These are phyloP conservation scores for Colletotrichum liriopes DNA, from an alignment of 2,329 filamentous ascomycete species.

Conservation along the genomic window DNA sequence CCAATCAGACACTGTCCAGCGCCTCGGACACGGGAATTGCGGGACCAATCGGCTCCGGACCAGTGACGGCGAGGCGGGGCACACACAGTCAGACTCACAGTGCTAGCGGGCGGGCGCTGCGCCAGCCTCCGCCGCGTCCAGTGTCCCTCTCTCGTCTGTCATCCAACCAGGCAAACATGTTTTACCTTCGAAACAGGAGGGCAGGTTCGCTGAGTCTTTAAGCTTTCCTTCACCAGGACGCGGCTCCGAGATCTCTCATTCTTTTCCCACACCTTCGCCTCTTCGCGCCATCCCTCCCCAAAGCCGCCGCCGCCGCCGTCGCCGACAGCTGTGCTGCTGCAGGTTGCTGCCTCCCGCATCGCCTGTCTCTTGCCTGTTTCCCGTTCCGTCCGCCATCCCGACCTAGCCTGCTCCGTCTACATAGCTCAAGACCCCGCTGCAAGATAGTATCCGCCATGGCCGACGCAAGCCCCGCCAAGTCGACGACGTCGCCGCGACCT, in stretches of 20 bases:
- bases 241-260: slow-evolving; percentile 17
- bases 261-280: not conserved
- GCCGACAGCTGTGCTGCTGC: slow-evolving; percentile 20
- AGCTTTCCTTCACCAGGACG: slow-evolving; percentile 35
- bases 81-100: slow-evolving; percentile 37
- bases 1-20: slow-evolving; percentile 20
- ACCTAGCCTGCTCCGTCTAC: slow-evolving; percentile 5
- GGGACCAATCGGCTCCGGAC: slow-evolving; percentile 38
- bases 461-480: slow-evolving; percentile 51
- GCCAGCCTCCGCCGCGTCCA: slow-evolving; percentile 22
- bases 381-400: not conserved
- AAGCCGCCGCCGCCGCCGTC: slow-evolving; percentile 8
- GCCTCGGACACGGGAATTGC: slow-evolving; percentile 21
- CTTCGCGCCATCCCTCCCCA: slow-evolving; percentile 1
- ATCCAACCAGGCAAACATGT: slow-evolving; percentile 33
- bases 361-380: slow-evolving; percentile 6
- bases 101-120: slow-evolving; percentile 7
- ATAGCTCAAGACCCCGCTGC: slow-evolving; percentile 13
- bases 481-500: slow-evolving; percentile 57
- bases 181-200: slow-evolving; percentile 38
- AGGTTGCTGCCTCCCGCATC: slow-evolving; percentile 7
- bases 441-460: slow-evolving; percentile 48
- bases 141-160: slow-evolving; percentile 4
- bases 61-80: slow-evolving; percentile 40
- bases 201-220: slow-evolving; percentile 22